Evolutionary conservation across 2,329 filamentous ascomycete species (phyloP), one percentile per base, ranked within the genome.

Genomic region (Didymella sp.): DNA sequence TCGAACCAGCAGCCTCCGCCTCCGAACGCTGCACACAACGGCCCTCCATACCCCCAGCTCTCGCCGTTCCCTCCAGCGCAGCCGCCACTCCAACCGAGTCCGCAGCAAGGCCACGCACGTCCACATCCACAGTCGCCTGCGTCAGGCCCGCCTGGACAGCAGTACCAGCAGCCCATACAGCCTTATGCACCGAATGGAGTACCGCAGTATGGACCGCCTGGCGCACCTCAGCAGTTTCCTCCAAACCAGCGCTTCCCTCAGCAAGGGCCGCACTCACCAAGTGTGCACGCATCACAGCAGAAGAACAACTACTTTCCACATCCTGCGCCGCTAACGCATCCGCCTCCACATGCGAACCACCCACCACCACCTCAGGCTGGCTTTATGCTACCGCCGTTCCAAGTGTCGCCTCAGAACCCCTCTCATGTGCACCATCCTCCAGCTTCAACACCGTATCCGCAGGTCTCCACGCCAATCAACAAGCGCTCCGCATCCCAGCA

Each of bases 351-450:
- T 22, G 62, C 72, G 50, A 69, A 69, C 41, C 75, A 75, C 30
- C 75, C 75, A 30, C 55, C 48, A 6, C 74, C 76, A 13, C 73
- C 75, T 37, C 78, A 78, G 47, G 73, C 79, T 45, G 80, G 79
- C 15, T 76, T 78, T 56, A 80, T 81, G 76, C 71, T 81, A 31
- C 78, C 79, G 43, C 79, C 79, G 4, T 82, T 81, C 62, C 77
- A 80, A 51, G 77, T 81, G 12, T 70, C 73, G n/a, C 74, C 76
- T 8, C 79, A 81, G 58, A 77, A 78, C 45, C 77, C 76, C 5
- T 76, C 69, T 44, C 71, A 70, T 58, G 69, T 72, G 11, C 73
- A 75, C 51, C 75, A 76, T 21, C 74, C 73, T 38, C 59, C 71
- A 12, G 28, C 60, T 9, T 60, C 66, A 38, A 58, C 61, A 15